These are phyloP conservation scores for Cucurbita ficifolia DNA, from an alignment of 306 rosid species.

Conservation along the genomic window DNA sequence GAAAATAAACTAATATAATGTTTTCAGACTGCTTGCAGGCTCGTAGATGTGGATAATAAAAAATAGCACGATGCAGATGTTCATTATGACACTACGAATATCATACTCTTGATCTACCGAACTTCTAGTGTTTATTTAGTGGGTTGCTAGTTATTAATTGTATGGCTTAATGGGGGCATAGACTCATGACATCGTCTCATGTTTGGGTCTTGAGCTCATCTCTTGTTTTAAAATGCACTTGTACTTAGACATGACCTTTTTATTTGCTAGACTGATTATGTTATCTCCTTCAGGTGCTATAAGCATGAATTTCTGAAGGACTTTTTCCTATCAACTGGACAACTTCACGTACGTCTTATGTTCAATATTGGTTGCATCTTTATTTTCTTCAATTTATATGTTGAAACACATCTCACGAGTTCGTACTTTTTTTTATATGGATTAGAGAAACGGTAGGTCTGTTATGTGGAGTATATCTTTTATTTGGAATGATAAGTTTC, in stretches of 20 bases:
- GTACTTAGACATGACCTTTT: neutral
- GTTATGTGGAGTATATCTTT: neutral
- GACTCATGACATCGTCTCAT: neutral
- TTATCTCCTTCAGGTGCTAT: conserved; percentile 56
- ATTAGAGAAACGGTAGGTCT: neutral
- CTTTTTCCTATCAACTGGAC: conserved; percentile 85
- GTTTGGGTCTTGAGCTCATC: neutral
- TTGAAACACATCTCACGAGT: neutral
- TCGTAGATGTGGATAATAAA: neutral
- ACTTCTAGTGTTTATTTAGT: neutral
- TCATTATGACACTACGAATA: neutral
- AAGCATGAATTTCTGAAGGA: conserved; percentile 92
- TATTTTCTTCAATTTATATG: neutral
- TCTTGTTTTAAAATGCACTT: neutral
- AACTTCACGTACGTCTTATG: conserved; percentile 60
- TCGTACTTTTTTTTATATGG: neutral
- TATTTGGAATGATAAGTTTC: neutral
- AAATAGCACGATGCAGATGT: neutral
- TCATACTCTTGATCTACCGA: neutral
- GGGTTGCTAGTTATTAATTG: neutral
- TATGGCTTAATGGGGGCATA: neutral
- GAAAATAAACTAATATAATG: neutral
- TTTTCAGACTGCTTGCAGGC: neutral
- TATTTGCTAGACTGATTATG: conserved; percentile 10
- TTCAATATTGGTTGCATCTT: conserved; percentile 9